phyloP scores from a whole-genome alignment of 495 filamentous ascomycete species.

The Amphirosellinia nigrospora region DNA sequence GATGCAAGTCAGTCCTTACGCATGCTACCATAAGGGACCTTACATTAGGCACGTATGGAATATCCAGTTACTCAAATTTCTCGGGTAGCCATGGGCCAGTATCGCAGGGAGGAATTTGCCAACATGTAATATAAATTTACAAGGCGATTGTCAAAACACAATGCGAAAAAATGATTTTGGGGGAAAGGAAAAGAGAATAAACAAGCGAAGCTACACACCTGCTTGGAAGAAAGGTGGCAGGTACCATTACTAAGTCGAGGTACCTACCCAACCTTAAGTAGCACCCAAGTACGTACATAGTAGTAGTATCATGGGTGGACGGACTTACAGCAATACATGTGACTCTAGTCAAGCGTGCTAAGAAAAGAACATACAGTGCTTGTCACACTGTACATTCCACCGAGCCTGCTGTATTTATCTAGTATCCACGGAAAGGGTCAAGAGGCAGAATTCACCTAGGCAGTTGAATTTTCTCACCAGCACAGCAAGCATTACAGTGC shows the following conservation, averaged over 20 bases:
- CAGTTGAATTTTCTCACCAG: no score
- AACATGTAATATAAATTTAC: background rate
- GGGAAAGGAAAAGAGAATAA: background rate
- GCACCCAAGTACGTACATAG: constrained; percentile 4
- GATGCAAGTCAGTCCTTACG: constrained; percentile 8
- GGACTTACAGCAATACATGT: background rate
- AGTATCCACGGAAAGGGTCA: constrained; percentile 1
- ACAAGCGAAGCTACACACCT: constrained; percentile 3
- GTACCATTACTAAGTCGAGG: background rate
- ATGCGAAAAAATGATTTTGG: no score
- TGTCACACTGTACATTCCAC: background rate
- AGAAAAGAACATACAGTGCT: background rate
- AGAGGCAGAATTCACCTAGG: background rate
- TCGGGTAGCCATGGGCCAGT: background rate
- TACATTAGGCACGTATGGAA: background rate
- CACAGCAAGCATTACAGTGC: constrained; percentile 2
- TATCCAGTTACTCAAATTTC: background rate
- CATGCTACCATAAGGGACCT: background rate
- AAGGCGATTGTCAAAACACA: background rate
- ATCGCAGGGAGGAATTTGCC: background rate
- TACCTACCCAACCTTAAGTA: background rate
- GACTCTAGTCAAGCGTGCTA: background rate
- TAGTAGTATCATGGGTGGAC: background rate
- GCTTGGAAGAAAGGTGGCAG: no score
- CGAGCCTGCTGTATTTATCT: background rate